A percentile compares a stretch with the other conserved stretches of the same genome.
Conservation (phyloP, 495 filamentous ascomycete genomes). For the Penicillium paxilli region DNA sequence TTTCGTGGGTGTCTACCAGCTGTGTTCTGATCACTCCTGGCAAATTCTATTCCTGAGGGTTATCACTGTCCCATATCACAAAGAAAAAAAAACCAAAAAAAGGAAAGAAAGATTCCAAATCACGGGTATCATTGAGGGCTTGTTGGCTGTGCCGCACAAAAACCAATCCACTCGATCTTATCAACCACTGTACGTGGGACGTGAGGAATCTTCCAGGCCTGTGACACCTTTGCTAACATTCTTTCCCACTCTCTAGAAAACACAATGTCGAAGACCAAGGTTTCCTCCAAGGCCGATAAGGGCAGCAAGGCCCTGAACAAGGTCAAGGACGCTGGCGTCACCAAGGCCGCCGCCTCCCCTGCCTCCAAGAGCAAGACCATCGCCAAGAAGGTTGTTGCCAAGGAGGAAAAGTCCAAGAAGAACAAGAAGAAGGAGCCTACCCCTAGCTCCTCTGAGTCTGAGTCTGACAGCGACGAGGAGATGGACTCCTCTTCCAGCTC, state of each 20-base stretch:
- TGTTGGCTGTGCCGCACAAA: constrained; percentile 44
- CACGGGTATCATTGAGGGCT: constrained; percentile 44
- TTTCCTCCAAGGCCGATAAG: constrained; percentile 45
- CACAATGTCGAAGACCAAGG: constrained; percentile 57
- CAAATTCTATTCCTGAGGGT: constrained; percentile 31
- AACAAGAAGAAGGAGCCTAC: constrained; percentile 50
- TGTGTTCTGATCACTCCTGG: constrained; percentile 37
- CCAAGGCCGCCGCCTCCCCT: constrained; percentile 49
- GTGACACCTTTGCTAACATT: constrained; percentile 35
- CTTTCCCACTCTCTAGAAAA: constrained; percentile 20
- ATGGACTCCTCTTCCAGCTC: constrained; percentile 23
- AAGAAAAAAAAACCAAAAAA: constrained; percentile 2
- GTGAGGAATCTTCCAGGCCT: constrained; percentile 16
- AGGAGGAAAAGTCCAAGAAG: constrained; percentile 42
- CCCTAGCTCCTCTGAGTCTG: constrained; percentile 51
- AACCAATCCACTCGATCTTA: constrained; percentile 14
- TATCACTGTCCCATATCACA: constrained; percentile 24
- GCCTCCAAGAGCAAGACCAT: constrained; percentile 53
- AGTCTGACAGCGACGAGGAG: constrained; percentile 40
- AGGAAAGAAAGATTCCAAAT: constrained; percentile 21
- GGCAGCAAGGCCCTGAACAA: constrained; percentile 50
- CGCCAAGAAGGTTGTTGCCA: constrained; percentile 43
- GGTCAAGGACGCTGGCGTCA: constrained; percentile 53
- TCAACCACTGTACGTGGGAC: constrained; percentile 24
- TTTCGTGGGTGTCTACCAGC: constrained; percentile 38